A percentile compares a stretch with the other conserved stretches of the same genome.
Evolutionary conservation across 1,284 basidiomycete species (phyloP).

Genomic region (Puccinia hordei): DNA sequence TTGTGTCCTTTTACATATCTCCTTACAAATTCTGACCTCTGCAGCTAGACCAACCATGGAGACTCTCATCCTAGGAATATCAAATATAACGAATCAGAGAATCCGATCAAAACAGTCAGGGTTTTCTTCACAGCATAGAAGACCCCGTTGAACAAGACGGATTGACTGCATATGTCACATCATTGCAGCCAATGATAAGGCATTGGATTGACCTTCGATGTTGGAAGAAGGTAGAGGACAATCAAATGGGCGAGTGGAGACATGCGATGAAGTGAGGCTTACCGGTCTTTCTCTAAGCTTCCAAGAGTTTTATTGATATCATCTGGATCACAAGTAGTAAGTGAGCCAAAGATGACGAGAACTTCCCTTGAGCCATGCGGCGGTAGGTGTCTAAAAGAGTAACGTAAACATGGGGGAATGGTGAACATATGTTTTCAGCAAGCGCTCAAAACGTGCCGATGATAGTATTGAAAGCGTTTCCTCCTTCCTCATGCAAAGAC

Average conservation of each 20-base stretch:
- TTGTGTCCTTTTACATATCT: slow-evolving; percentile 63
- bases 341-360: slow-evolving; percentile 85
- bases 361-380: slow-evolving; percentile 94
- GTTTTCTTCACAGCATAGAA: not conserved
- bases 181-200: not conserved
- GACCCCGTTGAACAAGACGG: not conserved
- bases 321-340: slow-evolving; percentile 94
- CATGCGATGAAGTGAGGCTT: not conserved
- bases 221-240: not conserved
- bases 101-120: not conserved
- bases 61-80: slow-evolving; percentile 73
- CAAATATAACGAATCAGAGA: not conserved
- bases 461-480: not conserved
- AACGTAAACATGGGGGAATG: not conserved
- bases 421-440: not conserved
- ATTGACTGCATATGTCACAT: not conserved
- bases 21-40: slow-evolving; percentile 95
- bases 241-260: not conserved
- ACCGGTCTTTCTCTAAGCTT: slow-evolving; percentile 69
- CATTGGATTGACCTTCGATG: not conserved
- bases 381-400: slow-evolving; percentile 75
- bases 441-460: not conserved
- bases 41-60: slow-evolving; percentile 89
- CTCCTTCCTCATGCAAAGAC: too few species aligned
- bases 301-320: slow-evolving; percentile 91